Conservation (phyloP, 495 filamentous ascomycete species). For the Penicillium malachiteum region DNA sequence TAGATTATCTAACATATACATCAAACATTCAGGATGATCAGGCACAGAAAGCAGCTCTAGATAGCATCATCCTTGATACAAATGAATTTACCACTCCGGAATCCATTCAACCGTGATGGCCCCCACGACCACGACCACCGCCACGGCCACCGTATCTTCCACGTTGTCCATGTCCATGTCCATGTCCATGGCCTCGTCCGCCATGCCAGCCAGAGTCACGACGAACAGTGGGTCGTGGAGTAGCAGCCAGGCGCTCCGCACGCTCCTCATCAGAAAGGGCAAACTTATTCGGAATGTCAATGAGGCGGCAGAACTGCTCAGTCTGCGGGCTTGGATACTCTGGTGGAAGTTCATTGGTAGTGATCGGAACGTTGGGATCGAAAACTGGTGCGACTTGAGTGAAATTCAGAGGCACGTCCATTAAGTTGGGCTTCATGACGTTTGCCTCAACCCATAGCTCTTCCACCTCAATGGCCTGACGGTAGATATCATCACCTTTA, state of each 20-base stretch:
- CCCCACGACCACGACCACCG: conserved; percentile 22
- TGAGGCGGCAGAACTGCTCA: conserved; percentile 67
- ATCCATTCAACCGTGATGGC: not conserved
- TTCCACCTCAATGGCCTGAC: conserved; percentile 58
- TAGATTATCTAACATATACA: too few species aligned
- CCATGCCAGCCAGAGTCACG: conserved; percentile 6
- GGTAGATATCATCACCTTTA: conserved; percentile 64
- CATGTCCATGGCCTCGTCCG: conserved; percentile 16
- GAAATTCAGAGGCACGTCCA: conserved; percentile 76
- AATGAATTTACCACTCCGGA: too few species aligned
- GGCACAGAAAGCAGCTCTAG: too few species aligned
- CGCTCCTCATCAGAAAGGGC: conserved; percentile 67
- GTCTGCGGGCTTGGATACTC: conserved; percentile 89
- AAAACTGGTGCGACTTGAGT: conserved; percentile 70
- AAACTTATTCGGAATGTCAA: conserved; percentile 78
- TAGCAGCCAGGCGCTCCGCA: conserved; percentile 42
- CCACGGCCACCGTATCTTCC: conserved; percentile 16
- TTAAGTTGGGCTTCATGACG: conserved; percentile 55
- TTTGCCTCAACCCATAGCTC: conserved; percentile 75
- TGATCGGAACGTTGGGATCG: conserved; percentile 38
- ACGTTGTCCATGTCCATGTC: conserved; percentile 17
- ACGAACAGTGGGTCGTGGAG: conserved; percentile 29
- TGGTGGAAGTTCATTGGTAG: conserved; percentile 50
- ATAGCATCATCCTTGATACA: too few species aligned
- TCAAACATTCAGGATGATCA: too few species aligned